phyloP scores from a whole-genome alignment of 2,329 filamentous ascomycete genomes.

The Diaporthe citriasiana region DNA sequence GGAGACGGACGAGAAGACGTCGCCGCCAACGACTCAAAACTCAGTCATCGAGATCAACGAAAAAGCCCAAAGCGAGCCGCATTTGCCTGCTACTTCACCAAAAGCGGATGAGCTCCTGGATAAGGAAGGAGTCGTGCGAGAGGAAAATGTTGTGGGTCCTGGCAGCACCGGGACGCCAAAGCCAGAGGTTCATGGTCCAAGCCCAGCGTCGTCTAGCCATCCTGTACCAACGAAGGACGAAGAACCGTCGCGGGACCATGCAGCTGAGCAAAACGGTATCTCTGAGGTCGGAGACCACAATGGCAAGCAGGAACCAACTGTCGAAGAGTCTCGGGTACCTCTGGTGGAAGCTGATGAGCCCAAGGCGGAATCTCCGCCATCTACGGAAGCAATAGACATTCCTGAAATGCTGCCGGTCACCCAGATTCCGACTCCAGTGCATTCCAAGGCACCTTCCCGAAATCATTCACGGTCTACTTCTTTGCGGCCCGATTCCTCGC shows the following conservation, averaged over 20 bases:
- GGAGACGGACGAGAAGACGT: slow-evolving; percentile 62
- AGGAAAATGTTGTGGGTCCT: slow-evolving; percentile 8
- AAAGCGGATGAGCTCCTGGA: slow-evolving; percentile 39
- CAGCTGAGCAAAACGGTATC: not conserved
- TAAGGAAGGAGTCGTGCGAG: slow-evolving; percentile 29
- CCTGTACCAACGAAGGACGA: not conserved
- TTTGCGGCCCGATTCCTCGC: slow-evolving; percentile 37
- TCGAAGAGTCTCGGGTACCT: not conserved
- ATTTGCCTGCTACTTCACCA: slow-evolving; percentile 41
- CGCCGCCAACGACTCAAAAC: slow-evolving; percentile 55
- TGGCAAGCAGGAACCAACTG: slow-evolving; percentile 1
- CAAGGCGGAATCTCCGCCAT: not conserved
- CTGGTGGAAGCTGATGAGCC: slow-evolving; percentile 1
- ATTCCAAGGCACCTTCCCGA: slow-evolving; percentile 37
- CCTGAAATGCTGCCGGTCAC: slow-evolving; percentile 2
- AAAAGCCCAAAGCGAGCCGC: slow-evolving; percentile 39
- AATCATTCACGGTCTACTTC: slow-evolving; percentile 40
- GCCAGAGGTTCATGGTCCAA: not conserved
- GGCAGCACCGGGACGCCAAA: slow-evolving; percentile 15
- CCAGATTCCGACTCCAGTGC: slow-evolving; percentile 33
- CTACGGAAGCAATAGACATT: not conserved
- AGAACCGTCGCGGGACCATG: slow-evolving; percentile 8
- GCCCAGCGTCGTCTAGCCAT: slow-evolving; percentile 1
- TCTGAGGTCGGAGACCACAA: not conserved
- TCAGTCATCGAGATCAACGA: slow-evolving; percentile 38